These are phyloP conservation scores for Chytriomyces sp. DNA, from an alignment of 192 early-diverging fungal species.

Conservation along the genomic window DNA sequence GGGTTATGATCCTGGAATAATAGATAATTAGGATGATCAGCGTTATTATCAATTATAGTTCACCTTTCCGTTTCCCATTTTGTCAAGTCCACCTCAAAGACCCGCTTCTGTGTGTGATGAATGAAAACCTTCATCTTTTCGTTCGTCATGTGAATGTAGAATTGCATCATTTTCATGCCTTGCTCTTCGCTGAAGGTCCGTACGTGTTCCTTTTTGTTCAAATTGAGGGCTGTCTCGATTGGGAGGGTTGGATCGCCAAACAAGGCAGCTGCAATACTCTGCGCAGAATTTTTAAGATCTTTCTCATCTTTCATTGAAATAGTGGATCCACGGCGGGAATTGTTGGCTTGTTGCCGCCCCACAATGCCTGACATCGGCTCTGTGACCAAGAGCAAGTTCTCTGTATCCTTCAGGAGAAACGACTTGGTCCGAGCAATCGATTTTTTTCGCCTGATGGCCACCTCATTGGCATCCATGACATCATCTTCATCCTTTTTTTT, in stretches of 20 bases:
- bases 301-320: no score
- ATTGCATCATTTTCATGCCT: neutral
- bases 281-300: neutral
- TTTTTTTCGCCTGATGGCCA: neutral
- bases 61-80: slow-evolving; percentile 13
- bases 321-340: neutral
- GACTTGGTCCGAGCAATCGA: slow-evolving; percentile 2
- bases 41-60: neutral
- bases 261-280: slow-evolving; percentile 9
- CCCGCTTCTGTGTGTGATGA: neutral
- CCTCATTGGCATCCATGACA: neutral
- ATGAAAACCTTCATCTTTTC: neutral
- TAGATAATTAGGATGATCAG: neutral
- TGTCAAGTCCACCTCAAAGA: slow-evolving; percentile 8
- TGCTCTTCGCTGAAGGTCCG: neutral
- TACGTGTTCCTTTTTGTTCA: neutral
- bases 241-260: slow-evolving; percentile 9
- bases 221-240: neutral
- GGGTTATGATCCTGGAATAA: neutral
- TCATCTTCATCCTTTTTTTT: neutral
- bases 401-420: slow-evolving; percentile 1
- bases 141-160: neutral
- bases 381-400: neutral
- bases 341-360: neutral
- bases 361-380: neutral